These are phyloP conservation scores for Penicillium sp. DNA, from an alignment of 2,329 filamentous ascomycete genomes.

Conservation along the genomic window DNA sequence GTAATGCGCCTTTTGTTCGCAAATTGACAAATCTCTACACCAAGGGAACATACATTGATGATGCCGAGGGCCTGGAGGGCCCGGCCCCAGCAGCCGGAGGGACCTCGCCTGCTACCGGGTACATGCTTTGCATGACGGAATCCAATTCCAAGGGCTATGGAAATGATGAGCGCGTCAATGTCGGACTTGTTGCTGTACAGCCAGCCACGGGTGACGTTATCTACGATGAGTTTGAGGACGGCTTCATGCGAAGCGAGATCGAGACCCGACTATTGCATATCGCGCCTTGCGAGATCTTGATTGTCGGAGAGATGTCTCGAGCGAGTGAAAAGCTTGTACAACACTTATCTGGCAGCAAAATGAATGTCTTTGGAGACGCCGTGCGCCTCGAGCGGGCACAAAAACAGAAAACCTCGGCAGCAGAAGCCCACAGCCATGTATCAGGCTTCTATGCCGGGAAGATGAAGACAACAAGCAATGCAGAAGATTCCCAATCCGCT, in stretches of 20 bases:
- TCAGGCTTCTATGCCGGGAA: slow-evolving; percentile 90
- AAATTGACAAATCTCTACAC: slow-evolving; percentile 97
- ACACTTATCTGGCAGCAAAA: slow-evolving; percentile 84
- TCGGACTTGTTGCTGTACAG: slow-evolving; percentile 91
- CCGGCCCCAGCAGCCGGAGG: slow-evolving; percentile 59
- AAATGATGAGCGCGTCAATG: slow-evolving; percentile 88
- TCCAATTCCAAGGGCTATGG: slow-evolving; percentile 75
- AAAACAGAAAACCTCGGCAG: slow-evolving; percentile 77
- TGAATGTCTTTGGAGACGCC: slow-evolving; percentile 88
- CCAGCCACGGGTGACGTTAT: slow-evolving; percentile 94
- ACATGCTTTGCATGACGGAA: slow-evolving; percentile 90
- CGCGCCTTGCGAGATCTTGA: slow-evolving; percentile 89
- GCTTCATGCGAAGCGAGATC: slow-evolving; percentile 95
- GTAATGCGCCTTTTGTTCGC: slow-evolving; percentile 86
- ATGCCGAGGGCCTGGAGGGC: slow-evolving; percentile 75
- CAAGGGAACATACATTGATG: slow-evolving; percentile 96
- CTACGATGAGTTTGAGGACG: slow-evolving; percentile 93
- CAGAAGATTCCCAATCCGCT: slow-evolving; percentile 59
- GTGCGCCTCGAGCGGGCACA: slow-evolving; percentile 80
- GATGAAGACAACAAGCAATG: slow-evolving; percentile 62
- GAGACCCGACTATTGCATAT: slow-evolving; percentile 96
- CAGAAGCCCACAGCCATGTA: slow-evolving; percentile 84
- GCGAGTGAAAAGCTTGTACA: slow-evolving; percentile 90
- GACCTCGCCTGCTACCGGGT: slow-evolving; percentile 68
- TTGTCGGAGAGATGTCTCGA: slow-evolving; percentile 86